Base-by-base conservation (phyloP, 2,329 filamentous ascomycete genomes). In the Graphilbum sp. region DNA sequence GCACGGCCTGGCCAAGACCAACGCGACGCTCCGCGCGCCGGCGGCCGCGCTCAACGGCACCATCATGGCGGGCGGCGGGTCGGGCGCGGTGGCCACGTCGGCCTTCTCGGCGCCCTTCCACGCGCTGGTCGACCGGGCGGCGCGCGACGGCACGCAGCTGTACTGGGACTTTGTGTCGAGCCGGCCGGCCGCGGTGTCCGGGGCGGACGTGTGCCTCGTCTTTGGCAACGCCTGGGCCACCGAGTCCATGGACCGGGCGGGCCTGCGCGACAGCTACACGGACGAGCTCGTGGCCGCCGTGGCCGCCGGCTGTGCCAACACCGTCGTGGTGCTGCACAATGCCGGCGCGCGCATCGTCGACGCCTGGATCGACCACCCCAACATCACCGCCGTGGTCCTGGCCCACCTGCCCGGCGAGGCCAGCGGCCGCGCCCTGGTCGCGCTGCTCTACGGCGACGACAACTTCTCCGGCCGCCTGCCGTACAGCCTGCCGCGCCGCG, bases 371-470 rank as follows among this genome's bases (percentile, higher is more conserved):
- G 66, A 81, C 40, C 64, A 79, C 3, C 65, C 72, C 0, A 65
- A 70, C 2, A 70, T 85, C 46, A 79, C 78, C 47, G 71, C 72
- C 11, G 69, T 84, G 2, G 52, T 84, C 15, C 65, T 78, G 29
- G 79, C 79, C n/a, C 77, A 84, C 50, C 64, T 85, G 1, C 80
- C 79, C 0, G 79, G 79, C 2, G 75, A 84, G 48, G 78, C 83
- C 55, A 77, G 76, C 13, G 79, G 79, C 17, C 64, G 74, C 41
- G 76, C 77, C 0, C 60, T 85, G 6, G 68, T 69, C 18, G 72
- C 79, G 46, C 58, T 85, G 25, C 60, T 85, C 0, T 84, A 75
- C 48, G 79, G 79, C 36, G 71, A 77, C 36, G 67, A 71, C 38
- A 77, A 71, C 24, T 79, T 79, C 3, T 78, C 72, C 44, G 79